These are phyloP conservation scores for Metschnikowia bowlesiae DNA, from an alignment of 805 yeast genomes.

Conservation along the genomic window DNA sequence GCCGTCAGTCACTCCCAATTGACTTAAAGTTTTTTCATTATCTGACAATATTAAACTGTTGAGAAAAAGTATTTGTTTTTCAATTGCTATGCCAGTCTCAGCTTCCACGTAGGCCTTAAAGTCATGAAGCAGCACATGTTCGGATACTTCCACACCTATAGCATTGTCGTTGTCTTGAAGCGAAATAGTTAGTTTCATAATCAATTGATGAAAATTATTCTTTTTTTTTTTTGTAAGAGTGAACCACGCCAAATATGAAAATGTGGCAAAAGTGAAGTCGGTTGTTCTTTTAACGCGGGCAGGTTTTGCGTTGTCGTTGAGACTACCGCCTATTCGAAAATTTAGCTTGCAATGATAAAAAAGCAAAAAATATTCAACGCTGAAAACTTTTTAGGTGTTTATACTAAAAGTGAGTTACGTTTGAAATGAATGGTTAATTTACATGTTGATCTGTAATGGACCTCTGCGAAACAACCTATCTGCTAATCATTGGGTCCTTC, in stretches of 20 bases:
- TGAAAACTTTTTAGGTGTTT: neutral
- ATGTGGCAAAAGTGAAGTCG: neutral
- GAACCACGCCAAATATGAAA: neutral
- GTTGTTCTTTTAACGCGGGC: neutral
- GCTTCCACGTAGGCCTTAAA: conserved; percentile 69
- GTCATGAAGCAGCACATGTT: conserved; percentile 60
- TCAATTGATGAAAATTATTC: neutral
- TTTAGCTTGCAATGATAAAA: neutral
- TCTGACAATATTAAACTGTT: conserved; percentile 41
- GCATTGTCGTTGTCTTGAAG: conserved; percentile 21
- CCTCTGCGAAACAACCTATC: neutral
- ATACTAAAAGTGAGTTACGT: neutral
- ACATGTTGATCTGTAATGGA: neutral
- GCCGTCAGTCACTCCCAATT: conserved; percentile 48
- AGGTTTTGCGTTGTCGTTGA: neutral
- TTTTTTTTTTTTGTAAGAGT: neutral
- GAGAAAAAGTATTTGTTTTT: conserved; percentile 45
- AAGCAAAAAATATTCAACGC: neutral
- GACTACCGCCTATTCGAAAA: neutral
- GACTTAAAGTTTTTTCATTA: conserved; percentile 37
- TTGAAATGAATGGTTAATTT: neutral
- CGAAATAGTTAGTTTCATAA: conserved; percentile 17
- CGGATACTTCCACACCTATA: conserved; percentile 57
- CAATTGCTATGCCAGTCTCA: conserved; percentile 53
- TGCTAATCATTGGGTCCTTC: neutral